phyloP scores from a whole-genome alignment of 306 rosid species.

The Arachis stenosperma region DNA sequence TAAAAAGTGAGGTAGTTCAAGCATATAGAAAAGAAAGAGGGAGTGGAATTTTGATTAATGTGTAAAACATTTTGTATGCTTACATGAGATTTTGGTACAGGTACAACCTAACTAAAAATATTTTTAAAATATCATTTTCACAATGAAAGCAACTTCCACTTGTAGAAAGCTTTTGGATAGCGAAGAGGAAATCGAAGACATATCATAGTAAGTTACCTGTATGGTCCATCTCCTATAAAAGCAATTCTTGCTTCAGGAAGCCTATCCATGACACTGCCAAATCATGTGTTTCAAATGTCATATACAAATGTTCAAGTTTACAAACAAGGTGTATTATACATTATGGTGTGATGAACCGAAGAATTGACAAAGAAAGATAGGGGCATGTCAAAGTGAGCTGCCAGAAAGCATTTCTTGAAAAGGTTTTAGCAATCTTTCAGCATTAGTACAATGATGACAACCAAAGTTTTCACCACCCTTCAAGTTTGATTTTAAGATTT shows the following conservation, averaged over 20 bases:
- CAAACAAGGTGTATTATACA: conserved; percentile 2
- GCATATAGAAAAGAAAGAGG: too few relatives aligned
- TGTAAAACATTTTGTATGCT: too few relatives aligned
- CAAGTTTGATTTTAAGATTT: conserved; percentile 1
- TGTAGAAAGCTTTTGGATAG: neutral
- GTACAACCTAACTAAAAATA: too few relatives aligned
- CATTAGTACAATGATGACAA: conserved; percentile 20
- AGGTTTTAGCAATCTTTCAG: conserved; percentile 32
- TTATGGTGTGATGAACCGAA: conserved; percentile 9
- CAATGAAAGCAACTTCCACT: neutral
- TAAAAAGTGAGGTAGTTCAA: too few relatives aligned
- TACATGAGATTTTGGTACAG: too few relatives aligned
- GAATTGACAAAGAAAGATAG: conserved; percentile 3
- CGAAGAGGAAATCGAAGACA: neutral
- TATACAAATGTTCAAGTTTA: conserved; percentile 3
- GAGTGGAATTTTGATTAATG: too few relatives aligned
- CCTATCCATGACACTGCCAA: conserved; percentile 80
- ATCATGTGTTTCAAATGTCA: conserved; percentile 47
- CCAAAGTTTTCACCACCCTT: conserved; percentile 4
- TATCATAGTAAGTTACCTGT: conserved; percentile 61
- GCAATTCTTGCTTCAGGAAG: conserved; percentile 96
- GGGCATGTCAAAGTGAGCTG: neutral
- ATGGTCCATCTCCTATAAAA: conserved; percentile 94
- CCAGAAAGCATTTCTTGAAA: conserved; percentile 11
- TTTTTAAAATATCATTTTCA: neutral